Evolutionary conservation across 208 protist genomes (phyloP), one percentile per base, ranked within the genome.

Genomic region (Trypanosoma scelopori): DNA sequence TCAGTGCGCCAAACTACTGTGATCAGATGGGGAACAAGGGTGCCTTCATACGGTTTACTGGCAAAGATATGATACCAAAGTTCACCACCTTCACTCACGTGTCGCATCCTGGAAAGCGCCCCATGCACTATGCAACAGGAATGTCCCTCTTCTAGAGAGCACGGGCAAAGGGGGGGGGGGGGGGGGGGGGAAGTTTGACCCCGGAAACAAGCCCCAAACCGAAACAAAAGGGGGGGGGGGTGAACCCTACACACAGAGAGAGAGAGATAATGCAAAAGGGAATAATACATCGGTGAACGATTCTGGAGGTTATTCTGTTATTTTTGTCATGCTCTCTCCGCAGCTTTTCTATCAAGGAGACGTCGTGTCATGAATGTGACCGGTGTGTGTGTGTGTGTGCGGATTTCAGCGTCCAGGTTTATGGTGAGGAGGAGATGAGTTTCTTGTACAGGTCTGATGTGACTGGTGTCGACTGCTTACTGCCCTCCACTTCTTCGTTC

Each of bases 1-100:
- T 99, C 76, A 99, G 95, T 56, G 98, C 98, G 3, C 98, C 98
- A n/a, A 99, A 99, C 71, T 99, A 99, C 84, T 99, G 98, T 81
- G 97, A 98, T 66, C 90, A 97, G 66, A 93, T 97, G 84, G 90
- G 89, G 27, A 97, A 97, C 78, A 93, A 93, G 66, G 92, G 90
- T 11, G 90, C 92, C 28, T 93, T 92, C 50, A 85, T 97, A 37
- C 88, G 85, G 56, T 89, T 97, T 60, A 94, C 79, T 3, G 88
- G 87, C 16, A 84, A 84, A 22, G 70, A 74, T 22, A 86, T 94
- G 84, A 62, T 85, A 59, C 91, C 91, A 0, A 79, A 82, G 63
- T 92, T 84, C 66, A 92, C 84, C 16, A 86, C 81, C 20, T 96
- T 94, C 58, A 62, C 62, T 2, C 56, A 78, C 49, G 87, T 92